phyloP scores from a whole-genome alignment of 176 grass and related monocot genomes.

The Puya raimondii region DNA sequence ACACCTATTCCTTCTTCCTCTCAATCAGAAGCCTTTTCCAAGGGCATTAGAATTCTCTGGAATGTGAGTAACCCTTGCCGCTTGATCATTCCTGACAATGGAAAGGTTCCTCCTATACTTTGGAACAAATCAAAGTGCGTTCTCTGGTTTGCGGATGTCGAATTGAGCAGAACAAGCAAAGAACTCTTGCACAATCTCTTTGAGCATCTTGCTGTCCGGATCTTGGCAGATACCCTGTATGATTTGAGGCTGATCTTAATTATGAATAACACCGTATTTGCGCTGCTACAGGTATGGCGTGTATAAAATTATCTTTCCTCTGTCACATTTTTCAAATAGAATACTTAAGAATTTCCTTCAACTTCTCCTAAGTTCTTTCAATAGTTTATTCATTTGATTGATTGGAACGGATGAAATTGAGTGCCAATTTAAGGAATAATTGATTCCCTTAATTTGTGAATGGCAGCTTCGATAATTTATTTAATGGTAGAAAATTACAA shows the following conservation, averaged over 20 bases:
- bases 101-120: slow-evolving; percentile 30
- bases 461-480: too few relatives aligned
- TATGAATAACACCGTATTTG: slow-evolving; percentile 70
- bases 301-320: neutral
- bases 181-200: slow-evolving; percentile 59
- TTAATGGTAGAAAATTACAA: too few relatives aligned
- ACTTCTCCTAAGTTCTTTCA: too few relatives aligned
- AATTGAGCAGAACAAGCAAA: slow-evolving; percentile 19
- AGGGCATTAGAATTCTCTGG: slow-evolving; percentile 46
- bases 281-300: slow-evolving; percentile 53
- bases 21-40: slow-evolving; percentile 25
- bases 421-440: too few relatives aligned
- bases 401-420: too few relatives aligned
- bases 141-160: slow-evolving; percentile 63
- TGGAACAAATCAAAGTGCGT: slow-evolving; percentile 51
- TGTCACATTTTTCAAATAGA: neutral
- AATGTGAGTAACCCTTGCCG: slow-evolving; percentile 37
- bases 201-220: slow-evolving; percentile 46
- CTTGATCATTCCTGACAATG: slow-evolving; percentile 30
- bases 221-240: slow-evolving; percentile 41
- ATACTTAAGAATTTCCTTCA: neutral
- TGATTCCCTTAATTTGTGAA: too few relatives aligned
- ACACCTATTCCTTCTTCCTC: slow-evolving; percentile 27
- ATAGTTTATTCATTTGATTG: too few relatives aligned
- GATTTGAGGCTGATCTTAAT: slow-evolving; percentile 55